Conservation (phyloP, 2,329 filamentous ascomycete genomes). For the Alternaria angustiovoidea region DNA sequence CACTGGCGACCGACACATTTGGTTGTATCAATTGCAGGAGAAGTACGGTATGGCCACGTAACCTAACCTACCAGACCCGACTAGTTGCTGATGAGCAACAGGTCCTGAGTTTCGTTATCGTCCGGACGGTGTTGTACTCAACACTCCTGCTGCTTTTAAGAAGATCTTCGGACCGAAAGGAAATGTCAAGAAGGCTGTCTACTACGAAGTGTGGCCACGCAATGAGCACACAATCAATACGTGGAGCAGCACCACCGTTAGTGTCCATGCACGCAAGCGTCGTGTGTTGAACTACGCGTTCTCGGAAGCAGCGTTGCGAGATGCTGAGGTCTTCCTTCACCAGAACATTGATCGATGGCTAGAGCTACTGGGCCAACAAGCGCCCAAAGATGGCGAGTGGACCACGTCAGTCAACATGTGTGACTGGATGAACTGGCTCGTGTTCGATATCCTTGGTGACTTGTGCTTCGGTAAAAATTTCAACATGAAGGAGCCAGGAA, state of each 20-base stretch:
- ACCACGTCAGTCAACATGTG: conserved; percentile 25
- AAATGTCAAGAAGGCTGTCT: conserved; percentile 56
- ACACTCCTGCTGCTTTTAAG: conserved; percentile 63
- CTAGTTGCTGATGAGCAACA: neutral
- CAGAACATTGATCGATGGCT: conserved; percentile 35
- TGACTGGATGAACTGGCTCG: conserved; percentile 45
- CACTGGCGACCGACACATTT: conserved; percentile 74
- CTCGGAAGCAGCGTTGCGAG: conserved; percentile 50
- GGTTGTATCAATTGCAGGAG: conserved; percentile 74
- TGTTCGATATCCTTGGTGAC: conserved; percentile 58
- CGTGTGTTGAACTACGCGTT: conserved; percentile 54
- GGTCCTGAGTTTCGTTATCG: conserved; percentile 66
- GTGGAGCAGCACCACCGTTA: conserved; percentile 40
- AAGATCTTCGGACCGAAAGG: conserved; percentile 56
- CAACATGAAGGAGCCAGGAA: conserved; percentile 40
- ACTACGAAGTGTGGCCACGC: conserved; percentile 54
- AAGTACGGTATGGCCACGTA: conserved; percentile 65
- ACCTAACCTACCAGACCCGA: neutral
- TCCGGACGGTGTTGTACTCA: conserved; percentile 78
- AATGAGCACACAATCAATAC: conserved; percentile 49
- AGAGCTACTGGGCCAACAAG: conserved; percentile 24
- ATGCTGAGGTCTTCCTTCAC: conserved; percentile 51
- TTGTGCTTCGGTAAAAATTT: conserved; percentile 51
- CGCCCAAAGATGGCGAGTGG: conserved; percentile 21
- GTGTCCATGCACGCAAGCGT: conserved; percentile 50